phyloP scores from a whole-genome alignment of 805 yeast genomes.

The Candida koratica region DNA sequence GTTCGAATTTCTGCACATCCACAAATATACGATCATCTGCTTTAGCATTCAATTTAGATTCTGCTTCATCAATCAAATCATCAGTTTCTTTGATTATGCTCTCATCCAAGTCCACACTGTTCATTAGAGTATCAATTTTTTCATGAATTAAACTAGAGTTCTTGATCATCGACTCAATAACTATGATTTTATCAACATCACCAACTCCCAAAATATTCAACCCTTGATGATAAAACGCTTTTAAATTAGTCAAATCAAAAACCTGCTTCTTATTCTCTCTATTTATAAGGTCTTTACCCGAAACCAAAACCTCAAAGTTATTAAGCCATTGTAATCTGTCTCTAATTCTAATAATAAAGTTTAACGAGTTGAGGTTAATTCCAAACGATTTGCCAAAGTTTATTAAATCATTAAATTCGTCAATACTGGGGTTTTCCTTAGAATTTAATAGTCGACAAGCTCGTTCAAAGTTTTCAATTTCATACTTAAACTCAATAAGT shows the following conservation, averaged over 20 bases:
- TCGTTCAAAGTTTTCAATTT: constrained; percentile 48
- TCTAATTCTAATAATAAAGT: constrained; percentile 34
- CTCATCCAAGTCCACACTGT: constrained; percentile 9
- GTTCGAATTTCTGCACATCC: constrained; percentile 23
- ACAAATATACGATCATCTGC: constrained; percentile 26
- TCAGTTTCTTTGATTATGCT: constrained; percentile 24
- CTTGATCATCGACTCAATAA: constrained; percentile 21
- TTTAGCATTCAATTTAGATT: constrained; percentile 22
- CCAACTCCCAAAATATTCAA: constrained; percentile 24
- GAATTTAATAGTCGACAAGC: constrained; percentile 41
- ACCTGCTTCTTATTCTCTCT: constrained; percentile 32
- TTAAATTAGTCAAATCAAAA: constrained; percentile 29
- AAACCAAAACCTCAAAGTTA: constrained; percentile 26
- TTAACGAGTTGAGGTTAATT: constrained; percentile 46
- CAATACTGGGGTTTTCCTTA: constrained; percentile 27
- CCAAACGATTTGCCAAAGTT: constrained; percentile 60
- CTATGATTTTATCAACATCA: constrained; percentile 31
- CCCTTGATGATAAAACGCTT: constrained; percentile 27
- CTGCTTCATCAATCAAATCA: constrained; percentile 21
- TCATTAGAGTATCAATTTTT: constrained; percentile 4
- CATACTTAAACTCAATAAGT: constrained; percentile 48
- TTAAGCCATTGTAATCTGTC: constrained; percentile 34
- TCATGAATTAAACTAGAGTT: constrained; percentile 23
- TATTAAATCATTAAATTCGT: constrained; percentile 51
- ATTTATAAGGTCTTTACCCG: constrained; percentile 39